Percentiles rank a stretch among this genome's conserved stretches.
These are phyloP conservation scores for Penicillium corylophilum DNA, from an alignment of 2,329 filamentous ascomycete genomes.

Conservation along the genomic window DNA sequence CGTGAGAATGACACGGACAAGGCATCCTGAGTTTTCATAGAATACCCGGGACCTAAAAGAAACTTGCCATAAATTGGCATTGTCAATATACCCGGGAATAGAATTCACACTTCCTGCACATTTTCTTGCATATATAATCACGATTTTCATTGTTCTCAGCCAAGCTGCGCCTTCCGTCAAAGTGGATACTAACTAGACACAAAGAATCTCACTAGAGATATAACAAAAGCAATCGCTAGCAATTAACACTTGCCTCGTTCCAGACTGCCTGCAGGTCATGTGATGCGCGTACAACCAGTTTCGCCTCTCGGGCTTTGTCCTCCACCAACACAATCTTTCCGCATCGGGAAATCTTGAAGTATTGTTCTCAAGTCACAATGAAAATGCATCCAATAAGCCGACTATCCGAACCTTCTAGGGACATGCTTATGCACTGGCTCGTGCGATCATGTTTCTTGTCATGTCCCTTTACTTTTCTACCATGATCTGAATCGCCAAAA, in stretches of 20 bases:
- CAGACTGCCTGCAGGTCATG: background rate
- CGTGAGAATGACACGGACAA: slow-evolving; percentile 2
- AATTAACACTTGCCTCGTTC: background rate
- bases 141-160: background rate
- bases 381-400: background rate
- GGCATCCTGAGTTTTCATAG: slow-evolving; percentile 5
- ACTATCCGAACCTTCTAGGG: background rate
- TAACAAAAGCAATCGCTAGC: background rate
- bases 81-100: slow-evolving; percentile 21
- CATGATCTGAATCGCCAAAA: background rate
- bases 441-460: background rate
- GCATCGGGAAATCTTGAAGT: slow-evolving; percentile 14
- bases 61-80: slow-evolving; percentile 2
- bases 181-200: background rate
- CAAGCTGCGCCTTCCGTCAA: background rate
- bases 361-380: slow-evolving; percentile 17
- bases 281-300: background rate
- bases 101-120: slow-evolving; percentile 9
- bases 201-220: background rate
- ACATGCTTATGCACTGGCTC: background rate
- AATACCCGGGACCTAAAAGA: slow-evolving; percentile 2
- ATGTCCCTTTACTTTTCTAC: background rate
- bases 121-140: no score
- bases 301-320: slow-evolving; percentile 14
- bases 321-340: slow-evolving; percentile 24